Conservation (phyloP, 2,329 filamentous ascomycete species). For the Cordyceps cateniannulata region DNA sequence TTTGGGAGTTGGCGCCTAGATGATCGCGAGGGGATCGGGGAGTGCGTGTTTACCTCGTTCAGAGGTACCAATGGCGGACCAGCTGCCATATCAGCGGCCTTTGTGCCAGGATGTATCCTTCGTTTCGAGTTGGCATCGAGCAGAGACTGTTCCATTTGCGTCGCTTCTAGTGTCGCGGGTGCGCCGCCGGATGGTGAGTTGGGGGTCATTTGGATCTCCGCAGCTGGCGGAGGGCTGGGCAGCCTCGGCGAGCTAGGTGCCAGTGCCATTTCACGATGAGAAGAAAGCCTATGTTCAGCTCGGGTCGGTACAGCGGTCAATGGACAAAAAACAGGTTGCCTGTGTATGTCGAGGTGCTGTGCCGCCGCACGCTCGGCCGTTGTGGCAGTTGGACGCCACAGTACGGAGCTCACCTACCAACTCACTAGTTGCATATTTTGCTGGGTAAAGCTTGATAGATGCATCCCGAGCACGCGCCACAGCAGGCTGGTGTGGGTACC, state of each 20-base stretch:
- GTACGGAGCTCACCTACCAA: not conserved
- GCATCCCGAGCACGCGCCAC: constrained; percentile 15
- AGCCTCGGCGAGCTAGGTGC: constrained; percentile 81
- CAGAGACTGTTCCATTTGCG: constrained; percentile 55
- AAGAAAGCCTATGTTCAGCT: not conserved
- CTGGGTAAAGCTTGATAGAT: constrained; percentile 16
- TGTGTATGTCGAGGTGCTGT: not conserved
- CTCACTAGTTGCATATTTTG: constrained; percentile 16
- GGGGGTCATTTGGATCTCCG: constrained; percentile 85
- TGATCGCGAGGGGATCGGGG: not conserved
- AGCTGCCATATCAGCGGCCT: constrained; percentile 84
- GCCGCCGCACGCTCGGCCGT: not conserved
- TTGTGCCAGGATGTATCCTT: constrained; percentile 87
- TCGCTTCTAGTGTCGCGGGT: constrained; percentile 47
- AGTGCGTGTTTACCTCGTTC: constrained; percentile 57
- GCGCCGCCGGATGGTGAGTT: constrained; percentile 62
- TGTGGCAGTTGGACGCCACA: constrained; percentile 8
- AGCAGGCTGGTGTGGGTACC: constrained; percentile 1
- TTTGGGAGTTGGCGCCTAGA: not conserved
- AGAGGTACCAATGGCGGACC: constrained; percentile 84
- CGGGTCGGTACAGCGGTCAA: not conserved
- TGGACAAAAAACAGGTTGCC: not conserved
- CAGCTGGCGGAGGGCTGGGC: constrained; percentile 87
- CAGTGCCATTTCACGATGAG: constrained; percentile 41
- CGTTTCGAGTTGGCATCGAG: constrained; percentile 70